phyloP scores from a whole-genome alignment of 2,329 filamentous ascomycete species.

The Sclerotinia nivalis region DNA sequence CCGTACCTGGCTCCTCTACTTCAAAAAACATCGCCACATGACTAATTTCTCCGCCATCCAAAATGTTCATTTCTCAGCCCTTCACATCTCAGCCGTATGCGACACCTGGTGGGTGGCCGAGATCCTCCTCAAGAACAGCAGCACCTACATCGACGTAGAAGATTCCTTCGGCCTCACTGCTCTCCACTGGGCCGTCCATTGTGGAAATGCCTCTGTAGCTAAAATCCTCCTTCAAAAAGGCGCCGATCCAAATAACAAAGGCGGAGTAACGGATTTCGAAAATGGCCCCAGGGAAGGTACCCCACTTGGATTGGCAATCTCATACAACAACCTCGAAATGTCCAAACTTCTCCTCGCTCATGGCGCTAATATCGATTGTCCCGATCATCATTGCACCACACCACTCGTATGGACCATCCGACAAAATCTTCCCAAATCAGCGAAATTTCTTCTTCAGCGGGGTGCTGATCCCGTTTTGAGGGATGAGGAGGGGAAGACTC shows the following conservation, averaged over 20 bases:
- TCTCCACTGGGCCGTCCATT: conserved; percentile 23
- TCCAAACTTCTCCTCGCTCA: conserved; percentile 18
- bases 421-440: conserved; percentile 14
- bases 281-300: conserved; percentile 21
- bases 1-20: conserved; percentile 23
- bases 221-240: conserved; percentile 20
- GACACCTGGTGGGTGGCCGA: conserved; percentile 20
- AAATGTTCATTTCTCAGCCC: conserved; percentile 21
- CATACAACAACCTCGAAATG: conserved; percentile 23
- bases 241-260: conserved; percentile 21
- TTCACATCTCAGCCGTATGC: conserved; percentile 23
- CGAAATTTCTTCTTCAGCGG: conserved; percentile 29
- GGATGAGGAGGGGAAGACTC: conserved; percentile 20
- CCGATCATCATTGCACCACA: conserved; percentile 19
- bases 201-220: conserved; percentile 15
- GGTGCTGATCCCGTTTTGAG: conserved; percentile 20
- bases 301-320: conserved; percentile 18
- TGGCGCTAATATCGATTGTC: conserved; percentile 20
- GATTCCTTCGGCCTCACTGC: conserved; percentile 22
- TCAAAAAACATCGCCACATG: conserved; percentile 25
- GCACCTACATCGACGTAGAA: conserved; percentile 20
- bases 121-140: conserved; percentile 21
- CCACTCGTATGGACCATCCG: conserved; percentile 22
- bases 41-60: conserved; percentile 26
- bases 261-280: conserved; percentile 12